Base-by-base conservation (phyloP, 169 alveolate genomes). In the Theileria luwenshuni region DNA sequence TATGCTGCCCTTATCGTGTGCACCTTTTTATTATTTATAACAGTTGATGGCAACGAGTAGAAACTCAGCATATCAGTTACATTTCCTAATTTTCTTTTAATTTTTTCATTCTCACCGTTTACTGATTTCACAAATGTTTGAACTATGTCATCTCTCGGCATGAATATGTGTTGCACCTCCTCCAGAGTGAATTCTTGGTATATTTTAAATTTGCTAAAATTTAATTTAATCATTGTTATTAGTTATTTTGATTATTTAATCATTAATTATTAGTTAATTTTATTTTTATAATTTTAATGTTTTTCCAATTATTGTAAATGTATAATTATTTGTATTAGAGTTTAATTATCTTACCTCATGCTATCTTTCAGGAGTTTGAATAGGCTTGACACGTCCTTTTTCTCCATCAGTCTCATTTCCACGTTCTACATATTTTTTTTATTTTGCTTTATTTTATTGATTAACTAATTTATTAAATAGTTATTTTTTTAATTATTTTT, bases 51-150 rank as follows among this genome's bases (percentile, higher is more conserved):
- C 54, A 96, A 76, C 35, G 86, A 84, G 86, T 95, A 97, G 91
- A 94, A 97, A 35, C 98, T 94, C 35, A 92, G 74, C 76, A 97
- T 77, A 75, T 96, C 99, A 25, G 98, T 96, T 21, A 96, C 86
- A 45, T 88, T 69, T 28, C 94, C 93, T 10, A 15, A 23, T 30
- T 90, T 61, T 13, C 65, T 84, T 33, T 35, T 56, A 41, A 21
- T 43, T 19, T 17, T 69, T 25, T 7, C 21, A 27, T 27, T 65
- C 74, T 19, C 19, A 64, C 94, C 91, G 43, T 61, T 30, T 41
- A 42, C 83, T 47, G 88, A 93, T 38, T 94, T 95, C 30, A 97
- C 99, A 83, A 94, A 97, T 12, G 98, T 85, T 71, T 95, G 92
- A 21, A 97, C 91, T 48, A 95, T 97, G 41, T 92, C 92, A 0